phyloP scores from a whole-genome alignment of 2,329 filamentous ascomycete genomes.

The Sclerotinia minor region DNA sequence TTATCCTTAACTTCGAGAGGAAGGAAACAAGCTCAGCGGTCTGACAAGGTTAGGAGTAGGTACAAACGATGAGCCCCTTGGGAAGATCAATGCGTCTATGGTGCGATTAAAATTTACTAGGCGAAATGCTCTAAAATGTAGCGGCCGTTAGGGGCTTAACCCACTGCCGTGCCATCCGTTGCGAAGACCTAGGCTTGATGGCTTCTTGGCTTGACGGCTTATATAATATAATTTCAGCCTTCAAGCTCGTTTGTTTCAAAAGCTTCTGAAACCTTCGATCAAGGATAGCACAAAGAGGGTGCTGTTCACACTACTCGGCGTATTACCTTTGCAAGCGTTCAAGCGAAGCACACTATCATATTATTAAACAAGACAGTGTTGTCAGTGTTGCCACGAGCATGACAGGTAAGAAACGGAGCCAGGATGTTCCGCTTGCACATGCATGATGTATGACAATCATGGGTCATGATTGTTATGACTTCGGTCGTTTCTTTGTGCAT shows the following conservation, averaged over 20 bases:
- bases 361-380: slow-evolving; percentile 8
- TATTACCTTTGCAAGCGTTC: neutral
- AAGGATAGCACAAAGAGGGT: neutral
- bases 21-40: slow-evolving; percentile 5
- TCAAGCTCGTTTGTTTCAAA: slow-evolving; percentile 23
- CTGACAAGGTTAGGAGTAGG: neutral
- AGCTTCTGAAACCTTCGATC: slow-evolving; percentile 24
- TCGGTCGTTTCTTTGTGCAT: slow-evolving; percentile 12
- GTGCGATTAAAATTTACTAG: neutral
- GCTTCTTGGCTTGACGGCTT: neutral
- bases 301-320: slow-evolving; percentile 13
- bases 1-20: neutral
- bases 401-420: slow-evolving; percentile 6
- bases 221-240: slow-evolving; percentile 11
- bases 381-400: slow-evolving; percentile 24
- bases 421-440: slow-evolving; percentile 19
- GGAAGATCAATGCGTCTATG: slow-evolving; percentile 11
- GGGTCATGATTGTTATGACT: slow-evolving; percentile 3
- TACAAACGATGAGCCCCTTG: neutral
- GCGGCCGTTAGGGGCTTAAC: slow-evolving; percentile 3
- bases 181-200: neutral
- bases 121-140: slow-evolving; percentile 4
- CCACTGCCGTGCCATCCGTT: slow-evolving; percentile 10
- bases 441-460: slow-evolving; percentile 18
- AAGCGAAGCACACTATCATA: slow-evolving; percentile 1